phyloP scores from a whole-genome alignment of 345 rosid genomes.

The Moricandia moricandioides region DNA sequence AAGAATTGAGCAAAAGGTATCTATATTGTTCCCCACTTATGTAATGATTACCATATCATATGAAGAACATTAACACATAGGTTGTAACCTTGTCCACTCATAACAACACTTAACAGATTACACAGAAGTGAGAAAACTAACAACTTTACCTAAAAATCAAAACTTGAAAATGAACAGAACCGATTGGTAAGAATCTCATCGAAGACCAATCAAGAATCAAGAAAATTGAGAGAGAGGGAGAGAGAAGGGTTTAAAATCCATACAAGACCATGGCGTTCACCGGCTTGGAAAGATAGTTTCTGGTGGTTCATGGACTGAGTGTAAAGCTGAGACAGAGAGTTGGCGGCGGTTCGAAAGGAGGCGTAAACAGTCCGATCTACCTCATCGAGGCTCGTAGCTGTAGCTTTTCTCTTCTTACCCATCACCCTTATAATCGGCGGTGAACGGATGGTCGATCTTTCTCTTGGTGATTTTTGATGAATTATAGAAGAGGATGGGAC shows the following conservation, averaged over 20 bases:
- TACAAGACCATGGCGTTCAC: slow-evolving; percentile 75
- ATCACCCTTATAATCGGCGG: slow-evolving; percentile 24
- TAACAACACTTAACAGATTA: background rate
- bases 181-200: background rate
- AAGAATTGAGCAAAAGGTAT: background rate
- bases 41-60: background rate
- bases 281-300: slow-evolving; percentile 68
- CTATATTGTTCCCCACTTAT: background rate
- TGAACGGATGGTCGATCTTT: background rate
- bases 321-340: slow-evolving; percentile 84
- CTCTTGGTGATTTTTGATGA: background rate
- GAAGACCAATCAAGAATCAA: background rate
- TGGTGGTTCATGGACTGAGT: slow-evolving; percentile 80
- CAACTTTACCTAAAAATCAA: background rate
- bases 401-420: slow-evolving; percentile 94
- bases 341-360: slow-evolving; percentile 85
- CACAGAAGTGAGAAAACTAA: background rate
- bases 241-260: background rate
- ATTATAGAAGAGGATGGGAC: background rate
- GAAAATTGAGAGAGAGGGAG: background rate
- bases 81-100: background rate
- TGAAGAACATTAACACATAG: background rate
- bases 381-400: slow-evolving; percentile 84
- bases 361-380: slow-evolving; percentile 95
- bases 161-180: background rate